phyloP scores from a whole-genome alignment of 768 basidiomycete species.

The Termitomyces sp. region DNA sequence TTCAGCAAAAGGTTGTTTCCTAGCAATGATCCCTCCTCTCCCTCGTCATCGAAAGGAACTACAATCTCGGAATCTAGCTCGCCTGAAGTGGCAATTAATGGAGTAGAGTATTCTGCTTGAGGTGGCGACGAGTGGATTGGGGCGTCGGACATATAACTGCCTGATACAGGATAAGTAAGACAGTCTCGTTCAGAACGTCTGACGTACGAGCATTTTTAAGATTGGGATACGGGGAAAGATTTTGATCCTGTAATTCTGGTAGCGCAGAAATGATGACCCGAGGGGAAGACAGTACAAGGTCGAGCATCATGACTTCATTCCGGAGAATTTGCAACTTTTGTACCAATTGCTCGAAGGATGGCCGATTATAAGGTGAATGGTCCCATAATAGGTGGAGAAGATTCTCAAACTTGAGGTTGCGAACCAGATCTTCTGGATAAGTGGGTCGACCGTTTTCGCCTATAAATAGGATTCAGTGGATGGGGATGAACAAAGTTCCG shows the following conservation, averaged over 20 bases:
- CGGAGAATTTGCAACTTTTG: not conserved
- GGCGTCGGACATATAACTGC: not conserved
- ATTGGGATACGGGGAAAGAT: not conserved
- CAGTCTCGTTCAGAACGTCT: not conserved
- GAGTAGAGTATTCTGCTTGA: constrained; percentile 8
- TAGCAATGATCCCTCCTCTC: not conserved
- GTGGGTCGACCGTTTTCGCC: constrained; percentile 10
- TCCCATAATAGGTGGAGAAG: constrained; percentile 7
- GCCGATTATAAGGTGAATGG: constrained; percentile 1
- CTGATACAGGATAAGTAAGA: not conserved
- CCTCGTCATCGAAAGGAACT: not conserved
- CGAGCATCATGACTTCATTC: not conserved
- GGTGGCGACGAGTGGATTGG: not conserved
- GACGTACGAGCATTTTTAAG: constrained; percentile 1
- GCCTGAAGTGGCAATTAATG: not conserved
- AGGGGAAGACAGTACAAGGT: not conserved
- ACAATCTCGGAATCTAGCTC: not conserved
- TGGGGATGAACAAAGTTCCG: not conserved
- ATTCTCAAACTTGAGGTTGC: not conserved
- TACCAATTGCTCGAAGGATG: constrained; percentile 3
- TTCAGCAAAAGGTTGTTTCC: not conserved
- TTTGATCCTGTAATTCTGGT: not conserved
- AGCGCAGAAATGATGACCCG: constrained; percentile 2
- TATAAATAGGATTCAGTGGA: not conserved
- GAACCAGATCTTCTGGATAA: constrained; percentile 4